These are phyloP conservation scores for Leccinum olivaceopallidum DNA, from an alignment of 768 basidiomycete genomes.

Conservation along the genomic window DNA sequence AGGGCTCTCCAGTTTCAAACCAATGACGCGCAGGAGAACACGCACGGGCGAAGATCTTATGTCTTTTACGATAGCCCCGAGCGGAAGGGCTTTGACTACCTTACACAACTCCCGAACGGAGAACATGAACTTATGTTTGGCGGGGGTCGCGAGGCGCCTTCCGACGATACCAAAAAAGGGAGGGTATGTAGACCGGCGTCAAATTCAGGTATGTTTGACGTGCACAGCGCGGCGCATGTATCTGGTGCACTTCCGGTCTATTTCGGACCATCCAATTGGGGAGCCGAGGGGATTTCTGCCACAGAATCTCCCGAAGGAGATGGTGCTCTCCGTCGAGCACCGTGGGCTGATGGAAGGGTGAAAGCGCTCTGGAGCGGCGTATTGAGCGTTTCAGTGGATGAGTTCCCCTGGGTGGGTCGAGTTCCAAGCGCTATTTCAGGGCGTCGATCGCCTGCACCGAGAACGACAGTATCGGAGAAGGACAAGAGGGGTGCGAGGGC, in stretches of 20 bases:
- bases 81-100: conserved; percentile 56
- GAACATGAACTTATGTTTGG: conserved; percentile 64
- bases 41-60: conserved; percentile 52
- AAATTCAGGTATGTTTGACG: conserved; percentile 31
- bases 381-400: conserved; percentile 60
- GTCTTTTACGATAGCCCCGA: conserved; percentile 51
- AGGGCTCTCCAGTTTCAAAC: conserved; percentile 25
- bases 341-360: conserved; percentile 46
- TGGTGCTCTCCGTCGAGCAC: conserved; percentile 6
- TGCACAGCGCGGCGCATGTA: conserved; percentile 42
- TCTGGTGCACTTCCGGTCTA: conserved; percentile 53
- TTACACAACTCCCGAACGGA: conserved; percentile 56
- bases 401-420: conserved; percentile 69
- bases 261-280: conserved; percentile 49
- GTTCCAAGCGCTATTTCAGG: conserved; percentile 52
- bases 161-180: background rate
- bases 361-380: conserved; percentile 67
- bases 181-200: conserved; percentile 27
- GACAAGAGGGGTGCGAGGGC: conserved; percentile 5
- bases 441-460: conserved; percentile 29
- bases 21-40: conserved; percentile 4
- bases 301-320: conserved; percentile 15
- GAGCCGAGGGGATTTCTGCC: conserved; percentile 35
- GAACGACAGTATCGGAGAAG: conserved; percentile 3
- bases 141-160: conserved; percentile 46